Conservation (phyloP, 495 filamentous ascomycete species). For the Hyaloscypha finlandica region DNA sequence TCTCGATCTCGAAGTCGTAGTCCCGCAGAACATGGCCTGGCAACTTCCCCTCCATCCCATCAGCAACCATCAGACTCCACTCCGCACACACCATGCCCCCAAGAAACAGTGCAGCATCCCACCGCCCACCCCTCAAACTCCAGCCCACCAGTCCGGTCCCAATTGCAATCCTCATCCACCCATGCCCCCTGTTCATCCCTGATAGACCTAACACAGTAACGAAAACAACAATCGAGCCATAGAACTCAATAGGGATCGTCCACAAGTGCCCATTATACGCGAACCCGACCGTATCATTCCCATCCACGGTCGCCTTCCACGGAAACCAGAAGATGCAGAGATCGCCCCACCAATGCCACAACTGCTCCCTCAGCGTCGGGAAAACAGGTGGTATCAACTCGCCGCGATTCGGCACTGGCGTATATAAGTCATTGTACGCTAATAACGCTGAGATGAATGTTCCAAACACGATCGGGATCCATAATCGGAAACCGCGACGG, state of each 20-base stretch:
- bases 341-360: conserved; percentile 50
- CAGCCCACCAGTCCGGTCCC: conserved; percentile 38
- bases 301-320: conserved; percentile 38
- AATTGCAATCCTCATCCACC: conserved; percentile 32
- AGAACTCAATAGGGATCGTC: conserved; percentile 72
- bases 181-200: conserved; percentile 44
- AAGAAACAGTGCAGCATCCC: conserved; percentile 50
- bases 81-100: conserved; percentile 61
- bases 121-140: conserved; percentile 55
- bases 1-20: background rate
- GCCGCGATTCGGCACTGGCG: conserved; percentile 4
- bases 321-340: conserved; percentile 41
- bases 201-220: conserved; percentile 56
- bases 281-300: conserved; percentile 40
- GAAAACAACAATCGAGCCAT: conserved; percentile 65
- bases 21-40: background rate
- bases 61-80: conserved; percentile 43
- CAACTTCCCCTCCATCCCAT: background rate
- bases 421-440: background rate
- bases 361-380: conserved; percentile 44
- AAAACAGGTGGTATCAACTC: conserved; percentile 26
- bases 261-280: conserved; percentile 66
- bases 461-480: conserved; percentile 59
- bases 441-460: conserved; percentile 50
- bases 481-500: conserved; percentile 61